These are phyloP conservation scores for Phytophthora nicotianae DNA, from an alignment of 352 stramenopile genomes.

Conservation along the genomic window DNA sequence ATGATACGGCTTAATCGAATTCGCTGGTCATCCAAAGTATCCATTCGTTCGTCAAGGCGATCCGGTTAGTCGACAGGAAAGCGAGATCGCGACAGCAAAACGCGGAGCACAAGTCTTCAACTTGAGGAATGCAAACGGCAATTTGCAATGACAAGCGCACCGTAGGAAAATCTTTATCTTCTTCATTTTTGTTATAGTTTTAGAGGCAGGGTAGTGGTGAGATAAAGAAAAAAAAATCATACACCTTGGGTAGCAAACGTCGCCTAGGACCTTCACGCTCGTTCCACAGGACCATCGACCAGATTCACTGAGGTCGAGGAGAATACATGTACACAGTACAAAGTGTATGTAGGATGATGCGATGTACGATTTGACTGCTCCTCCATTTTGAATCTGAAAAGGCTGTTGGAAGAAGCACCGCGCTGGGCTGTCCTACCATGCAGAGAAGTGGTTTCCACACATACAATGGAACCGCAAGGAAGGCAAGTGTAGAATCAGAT, in stretches of 20 bases:
- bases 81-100: not conserved
- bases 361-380: constrained; percentile 15
- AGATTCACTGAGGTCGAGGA: constrained; percentile 14
- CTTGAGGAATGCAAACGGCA: not conserved
- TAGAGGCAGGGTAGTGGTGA: too few species aligned
- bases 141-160: too few species aligned
- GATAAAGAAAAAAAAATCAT: too few species aligned
- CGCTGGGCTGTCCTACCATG: not conserved
- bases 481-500: too few species aligned
- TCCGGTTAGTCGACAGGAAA: not conserved
- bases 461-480: not conserved
- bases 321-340: constrained; percentile 17
- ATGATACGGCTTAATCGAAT: constrained; percentile 18
- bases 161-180: too few species aligned
- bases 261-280: not conserved
- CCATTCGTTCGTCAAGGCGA: not conserved
- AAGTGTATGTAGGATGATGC: constrained; percentile 10
- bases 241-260: not conserved
- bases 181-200: too few species aligned
- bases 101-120: not conserved
- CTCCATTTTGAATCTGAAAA: constrained; percentile 26
- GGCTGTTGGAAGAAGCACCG: constrained; percentile 8
- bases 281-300: too few species aligned
- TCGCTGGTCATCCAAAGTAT: constrained; percentile 12
- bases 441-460: not conserved